Conservation (phyloP, 2,329 filamentous ascomycete species). For the Colletotrichum scovillei region DNA sequence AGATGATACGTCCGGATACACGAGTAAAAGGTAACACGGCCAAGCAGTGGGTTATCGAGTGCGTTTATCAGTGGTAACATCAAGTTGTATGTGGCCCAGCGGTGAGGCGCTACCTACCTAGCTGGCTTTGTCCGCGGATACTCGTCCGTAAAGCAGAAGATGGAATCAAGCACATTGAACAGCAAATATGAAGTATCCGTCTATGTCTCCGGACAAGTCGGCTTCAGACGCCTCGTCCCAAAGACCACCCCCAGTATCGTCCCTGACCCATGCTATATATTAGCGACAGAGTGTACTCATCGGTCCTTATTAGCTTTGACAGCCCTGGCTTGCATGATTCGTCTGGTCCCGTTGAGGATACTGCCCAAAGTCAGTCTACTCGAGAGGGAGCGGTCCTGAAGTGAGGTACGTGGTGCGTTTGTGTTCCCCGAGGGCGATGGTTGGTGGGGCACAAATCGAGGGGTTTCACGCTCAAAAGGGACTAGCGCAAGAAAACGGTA, state of each 20-base stretch:
- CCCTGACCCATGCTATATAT: background rate
- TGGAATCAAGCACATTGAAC: background rate
- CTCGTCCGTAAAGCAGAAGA: background rate
- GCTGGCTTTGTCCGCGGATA: too few relatives aligned
- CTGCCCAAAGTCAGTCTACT: slow-evolving; percentile 16
- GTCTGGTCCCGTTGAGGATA: background rate
- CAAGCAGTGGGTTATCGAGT: too few relatives aligned
- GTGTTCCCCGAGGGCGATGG: background rate
- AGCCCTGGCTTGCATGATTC: slow-evolving; percentile 16
- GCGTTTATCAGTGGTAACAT: too few relatives aligned
- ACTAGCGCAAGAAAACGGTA: slow-evolving; percentile 32
- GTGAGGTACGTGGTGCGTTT: slow-evolving; percentile 3
- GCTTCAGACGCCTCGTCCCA: background rate
- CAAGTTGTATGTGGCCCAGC: too few relatives aligned
- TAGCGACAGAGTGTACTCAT: background rate
- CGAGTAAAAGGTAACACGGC: too few relatives aligned
- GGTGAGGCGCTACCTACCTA: too few relatives aligned
- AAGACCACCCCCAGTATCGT: background rate
- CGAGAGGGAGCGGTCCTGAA: background rate
- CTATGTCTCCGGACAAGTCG: background rate
- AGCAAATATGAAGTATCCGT: background rate
- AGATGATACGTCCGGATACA: too few relatives aligned
- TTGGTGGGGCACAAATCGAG: slow-evolving; percentile 36
- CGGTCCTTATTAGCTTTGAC: background rate
- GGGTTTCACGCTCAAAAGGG: slow-evolving; percentile 30